phyloP scores from a whole-genome alignment of 768 basidiomycete genomes.

The Tulasnella sp. region DNA sequence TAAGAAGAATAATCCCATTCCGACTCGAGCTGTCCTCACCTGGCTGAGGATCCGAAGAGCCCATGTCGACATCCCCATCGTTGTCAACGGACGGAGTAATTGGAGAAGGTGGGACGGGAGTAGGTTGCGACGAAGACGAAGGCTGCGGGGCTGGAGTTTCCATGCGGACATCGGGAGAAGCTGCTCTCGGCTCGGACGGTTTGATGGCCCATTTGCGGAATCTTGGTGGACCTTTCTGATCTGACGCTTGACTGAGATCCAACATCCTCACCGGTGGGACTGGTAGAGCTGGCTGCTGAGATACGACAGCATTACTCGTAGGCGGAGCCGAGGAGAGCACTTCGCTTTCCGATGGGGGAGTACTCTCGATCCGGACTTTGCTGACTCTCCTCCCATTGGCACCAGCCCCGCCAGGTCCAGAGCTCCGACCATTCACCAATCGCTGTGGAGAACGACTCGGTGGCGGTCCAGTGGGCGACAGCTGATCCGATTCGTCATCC shows the following conservation, averaged over 20 bases:
- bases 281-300: not conserved
- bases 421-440: not conserved
- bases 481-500: conserved; percentile 7
- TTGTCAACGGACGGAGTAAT: not conserved
- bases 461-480: not conserved
- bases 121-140: not conserved
- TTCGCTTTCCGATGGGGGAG: conserved; percentile 6
- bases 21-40: not conserved
- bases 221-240: conserved; percentile 3
- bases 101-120: not conserved
- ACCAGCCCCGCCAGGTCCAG: not conserved
- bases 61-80: conserved; percentile 3
- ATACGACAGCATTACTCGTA: not conserved
- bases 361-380: conserved; percentile 16
- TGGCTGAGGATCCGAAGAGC: not conserved
- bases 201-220: conserved; percentile 12
- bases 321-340: not conserved
- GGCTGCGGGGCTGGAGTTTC: not conserved
- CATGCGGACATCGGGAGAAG: not conserved
- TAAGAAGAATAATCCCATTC: not conserved
- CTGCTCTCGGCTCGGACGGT: not conserved
- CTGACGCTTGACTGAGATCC: not conserved
- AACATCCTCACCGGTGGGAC: not conserved
- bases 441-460: not conserved
- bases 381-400: not conserved